These are phyloP conservation scores for Aspergillus novofumigatus DNA, from an alignment of 2,329 filamentous ascomycete genomes.

Conservation along the genomic window DNA sequence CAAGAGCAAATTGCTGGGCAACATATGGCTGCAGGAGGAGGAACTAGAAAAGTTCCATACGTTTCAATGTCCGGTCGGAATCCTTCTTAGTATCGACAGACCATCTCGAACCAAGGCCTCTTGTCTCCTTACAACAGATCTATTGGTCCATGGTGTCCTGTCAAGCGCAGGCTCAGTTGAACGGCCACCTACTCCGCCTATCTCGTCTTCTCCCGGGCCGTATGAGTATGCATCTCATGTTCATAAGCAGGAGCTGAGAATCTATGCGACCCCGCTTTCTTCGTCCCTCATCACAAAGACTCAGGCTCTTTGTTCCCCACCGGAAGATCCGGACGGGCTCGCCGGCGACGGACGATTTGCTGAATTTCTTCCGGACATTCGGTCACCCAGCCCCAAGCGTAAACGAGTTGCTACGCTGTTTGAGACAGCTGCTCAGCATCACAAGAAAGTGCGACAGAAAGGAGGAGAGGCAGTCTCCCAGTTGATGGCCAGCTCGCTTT, in stretches of 20 bases:
- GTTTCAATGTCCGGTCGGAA: conserved; percentile 37
- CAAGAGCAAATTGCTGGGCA: conserved; percentile 32
- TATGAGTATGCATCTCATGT: conserved; percentile 8
- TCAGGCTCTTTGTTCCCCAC: conserved; percentile 32
- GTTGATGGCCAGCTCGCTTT: conserved; percentile 32
- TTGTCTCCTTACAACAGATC: conserved; percentile 27
- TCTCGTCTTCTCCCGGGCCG: conserved; percentile 27
- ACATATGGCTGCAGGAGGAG: conserved; percentile 32
- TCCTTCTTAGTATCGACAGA: conserved; percentile 32
- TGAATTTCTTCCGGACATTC: conserved; percentile 36
- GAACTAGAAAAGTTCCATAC: conserved; percentile 25
- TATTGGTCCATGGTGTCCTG: conserved; percentile 38
- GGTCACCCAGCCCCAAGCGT: conserved; percentile 39
- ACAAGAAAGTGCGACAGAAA: conserved; percentile 37
- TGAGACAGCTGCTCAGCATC: conserved; percentile 39
- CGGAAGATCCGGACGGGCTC: conserved; percentile 17
- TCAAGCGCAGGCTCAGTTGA: conserved; percentile 24
- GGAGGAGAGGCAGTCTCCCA: conserved; percentile 39
- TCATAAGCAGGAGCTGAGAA: conserved; percentile 27
- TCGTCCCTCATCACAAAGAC: conserved; percentile 30
- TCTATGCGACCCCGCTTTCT: conserved; percentile 37
- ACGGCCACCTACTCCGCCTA: conserved; percentile 34
- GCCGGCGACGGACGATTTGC: conserved; percentile 18
- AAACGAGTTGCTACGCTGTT: conserved; percentile 42
- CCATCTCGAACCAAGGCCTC: conserved; percentile 12